Evolutionary conservation across 495 filamentous ascomycete genomes (phyloP), one percentile per base, ranked within the genome.

Genomic region (Xeromyces bisporus): DNA sequence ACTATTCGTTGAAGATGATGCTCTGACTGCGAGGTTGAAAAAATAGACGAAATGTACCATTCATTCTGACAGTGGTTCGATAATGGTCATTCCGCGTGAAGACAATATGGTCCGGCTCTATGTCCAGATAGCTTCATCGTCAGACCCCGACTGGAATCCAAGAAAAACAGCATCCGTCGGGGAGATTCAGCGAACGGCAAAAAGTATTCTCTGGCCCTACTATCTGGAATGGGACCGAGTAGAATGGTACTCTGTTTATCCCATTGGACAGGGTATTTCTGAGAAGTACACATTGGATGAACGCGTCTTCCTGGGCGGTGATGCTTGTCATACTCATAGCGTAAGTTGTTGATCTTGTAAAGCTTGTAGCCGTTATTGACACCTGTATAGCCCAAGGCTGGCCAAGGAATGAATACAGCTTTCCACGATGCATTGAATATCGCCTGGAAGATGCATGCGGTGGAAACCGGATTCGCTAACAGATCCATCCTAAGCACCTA

Each of bases 21-120:
- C 33, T 53, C 59, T 2, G 37, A 54, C 23, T 51, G 41, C 56
- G 31, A n/a, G n/a, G n/a, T n/a, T n/a, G n/a, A n/a, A n/a, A n/a
- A 62, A 55, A 24, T 37, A 85, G 83, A 87, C 85, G 65, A 93
- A 93, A 69, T 91, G 83, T 55, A 93, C 82, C 0, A 74, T 77
- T 36, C 67, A 71, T 44, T 70, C 66, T 3, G 56, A 69, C 35
- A 53, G 54, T 14, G 79, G 79, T 13, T 76, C 71, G n/a, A 64
- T 85, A 40, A 80, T 85, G 71, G 61, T 80, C 13, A 78, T 85
- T 29, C 79, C 79, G 5, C 67, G 79, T 33, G 77, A 82, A 39
- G 74, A 91, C 77, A 74, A 75, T 50, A 62, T 79, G 44, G 75
- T 81, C 25, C 72, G 77, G 11, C 53, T 86, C 4, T 86, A 84